Base-by-base conservation (phyloP, 148 eudicot species). In the Selenicereus undatus region DNA sequence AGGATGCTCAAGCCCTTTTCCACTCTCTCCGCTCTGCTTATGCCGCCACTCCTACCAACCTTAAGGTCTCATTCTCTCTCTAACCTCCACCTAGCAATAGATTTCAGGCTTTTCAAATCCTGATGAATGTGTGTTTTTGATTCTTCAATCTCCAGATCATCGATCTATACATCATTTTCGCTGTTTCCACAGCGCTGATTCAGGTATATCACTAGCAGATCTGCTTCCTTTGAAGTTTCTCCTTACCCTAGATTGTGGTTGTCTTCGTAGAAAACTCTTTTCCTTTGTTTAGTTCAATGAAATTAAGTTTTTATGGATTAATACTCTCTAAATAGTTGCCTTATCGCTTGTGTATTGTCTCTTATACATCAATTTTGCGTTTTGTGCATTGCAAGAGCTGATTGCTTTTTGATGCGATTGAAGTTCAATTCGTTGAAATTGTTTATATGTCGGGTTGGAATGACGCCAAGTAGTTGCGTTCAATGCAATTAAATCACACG, bases 11-110 rank as follows among this genome's bases (percentile, higher is more conserved):
- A 54, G 98, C 91, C 1, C 93, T 94, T 6, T 80, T 94, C 79
- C 94, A 92, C 0, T 86, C 97, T 65, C 97, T 94, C 36, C 88
- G 89, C 39, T 91, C 97, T 69, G 92, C 98, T 81, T 94, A 92
- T 74, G 82, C 84, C 11, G 89, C 91, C 79, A 91, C 98, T 58
- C 93, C 98, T 17, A 90, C 90, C 14, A 91, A 84, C 60, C 98
- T 94, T 86, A 94, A 94, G 94, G 96, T 92, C 22, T 56, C 16
- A 20, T 22, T 22, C 20, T 60, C 30, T 14, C 64, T 56, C 72
- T 42, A 11, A n/a, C 22, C 73, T 20, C 56, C 45, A 17, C 14
- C 60, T 22, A 22, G 12, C 11, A 43, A 11, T 54, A 2, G 22
- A 4, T 30, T 20, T 5, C 22, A 6, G 0, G 62, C 22, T 71